Conservation (phyloP, 1,284 basidiomycete genomes). For the Fomitopsis palustris region DNA sequence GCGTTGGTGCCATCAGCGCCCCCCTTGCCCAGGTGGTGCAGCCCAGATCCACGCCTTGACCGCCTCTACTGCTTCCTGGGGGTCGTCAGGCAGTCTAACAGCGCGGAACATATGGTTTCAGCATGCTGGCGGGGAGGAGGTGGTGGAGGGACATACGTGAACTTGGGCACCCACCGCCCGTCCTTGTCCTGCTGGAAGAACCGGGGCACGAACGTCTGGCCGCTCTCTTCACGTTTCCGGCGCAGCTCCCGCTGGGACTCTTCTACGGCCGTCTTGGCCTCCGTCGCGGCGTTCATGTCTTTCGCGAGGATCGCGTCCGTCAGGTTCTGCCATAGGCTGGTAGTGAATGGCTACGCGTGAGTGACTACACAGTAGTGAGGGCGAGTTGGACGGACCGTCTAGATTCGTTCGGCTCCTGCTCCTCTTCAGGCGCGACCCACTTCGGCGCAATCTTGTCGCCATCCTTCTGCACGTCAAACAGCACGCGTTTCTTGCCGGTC, state of each 20-base stretch:
- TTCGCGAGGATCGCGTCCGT: conserved; percentile 85
- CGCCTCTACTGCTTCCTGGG: conserved; percentile 54
- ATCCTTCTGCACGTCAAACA: conserved; percentile 84
- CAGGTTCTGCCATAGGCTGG: conserved; percentile 77
- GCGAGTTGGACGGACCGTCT: conserved; percentile 50
- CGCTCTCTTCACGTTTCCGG: conserved; percentile 73
- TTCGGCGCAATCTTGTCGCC: conserved; percentile 78
- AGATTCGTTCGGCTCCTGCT: conserved; percentile 92
- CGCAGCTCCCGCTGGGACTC: conserved; percentile 87
- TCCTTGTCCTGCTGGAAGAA: conserved; percentile 78
- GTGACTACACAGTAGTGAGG: background rate
- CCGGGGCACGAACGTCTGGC: conserved; percentile 62
- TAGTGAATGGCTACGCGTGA: conserved; percentile 22
- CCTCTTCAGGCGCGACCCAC: conserved; percentile 77
- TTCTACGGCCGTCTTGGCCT: conserved; percentile 88
- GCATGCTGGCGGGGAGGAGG: background rate
- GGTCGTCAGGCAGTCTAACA: conserved; percentile 65
- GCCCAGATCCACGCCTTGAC: conserved; percentile 66
- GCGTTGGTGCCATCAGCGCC: background rate
- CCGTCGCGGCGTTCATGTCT: conserved; percentile 94
- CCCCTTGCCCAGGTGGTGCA: conserved; percentile 15
- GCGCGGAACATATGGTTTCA: background rate
- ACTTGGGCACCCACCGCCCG: conserved; percentile 78
- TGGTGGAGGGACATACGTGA: conserved; percentile 46
- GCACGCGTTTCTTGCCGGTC: conserved; percentile 66